These are phyloP conservation scores for Kuraishia capsulata DNA, from an alignment of 805 yeast genomes.

Conservation along the genomic window DNA sequence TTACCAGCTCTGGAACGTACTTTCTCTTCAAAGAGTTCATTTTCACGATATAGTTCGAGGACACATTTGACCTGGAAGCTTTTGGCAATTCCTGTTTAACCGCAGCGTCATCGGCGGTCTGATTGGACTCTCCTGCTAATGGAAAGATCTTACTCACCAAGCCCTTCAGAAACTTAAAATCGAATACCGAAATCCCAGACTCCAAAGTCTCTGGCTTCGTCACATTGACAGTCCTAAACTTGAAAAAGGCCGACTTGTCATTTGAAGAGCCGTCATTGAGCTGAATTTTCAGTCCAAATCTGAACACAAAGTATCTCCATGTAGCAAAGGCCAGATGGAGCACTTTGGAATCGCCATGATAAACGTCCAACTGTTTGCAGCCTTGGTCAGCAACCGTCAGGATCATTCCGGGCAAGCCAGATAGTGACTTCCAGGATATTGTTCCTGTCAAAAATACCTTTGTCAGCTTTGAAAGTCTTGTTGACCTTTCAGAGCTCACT, in stretches of 20 bases:
- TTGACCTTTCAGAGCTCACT: conserved; percentile 48
- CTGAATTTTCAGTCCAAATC: conserved; percentile 55
- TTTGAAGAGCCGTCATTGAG: conserved; percentile 13
- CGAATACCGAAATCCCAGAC: not conserved
- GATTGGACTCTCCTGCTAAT: not conserved
- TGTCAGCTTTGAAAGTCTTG: conserved; percentile 47
- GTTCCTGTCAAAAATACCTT: conserved; percentile 73
- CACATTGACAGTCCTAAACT: conserved; percentile 17
- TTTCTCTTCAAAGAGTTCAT: conserved; percentile 68
- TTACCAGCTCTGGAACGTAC: conserved; percentile 61
- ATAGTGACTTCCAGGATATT: conserved; percentile 67
- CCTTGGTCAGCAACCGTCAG: conserved; percentile 79
- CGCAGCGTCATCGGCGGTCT: not conserved
- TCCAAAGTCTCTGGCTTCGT: conserved; percentile 4
- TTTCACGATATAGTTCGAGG: conserved; percentile 63
- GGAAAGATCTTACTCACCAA: conserved; percentile 10
- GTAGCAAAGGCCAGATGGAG: conserved; percentile 57
- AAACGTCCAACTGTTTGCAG: conserved; percentile 42
- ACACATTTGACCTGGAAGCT: conserved; percentile 9
- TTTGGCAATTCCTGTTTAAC: not conserved
- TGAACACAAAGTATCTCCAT: conserved; percentile 82
- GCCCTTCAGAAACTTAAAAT: not conserved
- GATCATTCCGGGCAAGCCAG: conserved; percentile 90
- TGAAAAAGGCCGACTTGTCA: conserved; percentile 11
- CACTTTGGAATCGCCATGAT: conserved; percentile 27